Evolutionary conservation across 2,329 filamentous ascomycete species (phyloP).

Genomic region (Apiospora rasikravindrae): DNA sequence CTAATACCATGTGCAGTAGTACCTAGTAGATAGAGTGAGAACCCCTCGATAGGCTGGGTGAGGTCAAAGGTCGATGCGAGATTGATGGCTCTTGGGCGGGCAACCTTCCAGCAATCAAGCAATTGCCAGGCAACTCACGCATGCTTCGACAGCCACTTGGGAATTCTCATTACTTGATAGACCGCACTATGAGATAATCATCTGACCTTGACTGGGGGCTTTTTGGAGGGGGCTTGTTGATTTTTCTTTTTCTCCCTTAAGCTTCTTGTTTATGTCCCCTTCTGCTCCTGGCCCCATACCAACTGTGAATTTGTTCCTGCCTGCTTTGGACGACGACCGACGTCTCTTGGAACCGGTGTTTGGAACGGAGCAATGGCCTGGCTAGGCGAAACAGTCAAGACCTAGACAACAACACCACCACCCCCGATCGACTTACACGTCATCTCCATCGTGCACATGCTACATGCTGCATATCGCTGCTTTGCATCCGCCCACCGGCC

Average conservation of each 20-base stretch:
- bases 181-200: conserved; percentile 7
- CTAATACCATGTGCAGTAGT: neutral
- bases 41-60: conserved; percentile 10
- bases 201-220: neutral
- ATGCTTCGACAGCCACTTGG: conserved; percentile 9
- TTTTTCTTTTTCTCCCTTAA: neutral
- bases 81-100: neutral
- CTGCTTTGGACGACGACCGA: neutral
- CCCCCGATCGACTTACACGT: conserved; percentile 1
- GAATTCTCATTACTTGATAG: conserved; percentile 8
- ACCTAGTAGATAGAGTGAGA: neutral
- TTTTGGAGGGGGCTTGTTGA: neutral
- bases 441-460: neutral
- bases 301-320: neutral
- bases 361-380: conserved; percentile 11
- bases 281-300: neutral
- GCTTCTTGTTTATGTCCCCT: neutral
- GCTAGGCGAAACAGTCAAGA: neutral
- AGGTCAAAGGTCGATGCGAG: neutral
- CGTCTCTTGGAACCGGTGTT: neutral
- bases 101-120: neutral
- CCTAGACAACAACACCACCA: neutral
- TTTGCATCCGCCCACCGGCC: neutral
- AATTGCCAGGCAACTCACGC: neutral
- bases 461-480: neutral